Evolutionary conservation across 306 rosid species (phyloP).

Genomic region (Ormosia semicastrata): DNA sequence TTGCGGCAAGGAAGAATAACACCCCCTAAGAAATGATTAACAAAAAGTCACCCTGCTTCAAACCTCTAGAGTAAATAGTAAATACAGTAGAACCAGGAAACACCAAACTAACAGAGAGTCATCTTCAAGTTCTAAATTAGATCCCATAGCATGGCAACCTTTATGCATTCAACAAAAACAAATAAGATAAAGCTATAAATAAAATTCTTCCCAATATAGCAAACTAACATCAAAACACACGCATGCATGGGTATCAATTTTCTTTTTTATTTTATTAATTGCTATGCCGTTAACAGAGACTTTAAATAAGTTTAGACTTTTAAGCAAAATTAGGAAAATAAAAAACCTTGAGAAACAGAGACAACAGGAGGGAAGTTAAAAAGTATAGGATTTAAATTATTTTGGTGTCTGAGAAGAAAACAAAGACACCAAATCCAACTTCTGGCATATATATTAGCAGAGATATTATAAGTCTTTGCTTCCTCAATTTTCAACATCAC

Average conservation of each 20-base stretch:
- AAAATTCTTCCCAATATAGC: not conserved
- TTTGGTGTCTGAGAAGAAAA: not conserved
- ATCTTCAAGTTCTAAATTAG: not conserved
- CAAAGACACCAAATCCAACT: not conserved
- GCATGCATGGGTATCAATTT: not conserved
- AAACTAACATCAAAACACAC: not conserved
- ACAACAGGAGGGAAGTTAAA: not conserved
- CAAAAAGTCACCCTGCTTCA: slow-evolving; percentile 14
- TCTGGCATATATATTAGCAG: not conserved
- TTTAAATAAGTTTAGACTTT: not conserved
- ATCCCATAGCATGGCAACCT: not conserved
- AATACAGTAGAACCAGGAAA: slow-evolving; percentile 11
- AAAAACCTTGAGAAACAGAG: not conserved
- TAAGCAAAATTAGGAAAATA: slow-evolving; percentile 7
- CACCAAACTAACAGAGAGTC: not conserved
- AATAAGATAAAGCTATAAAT: not conserved
- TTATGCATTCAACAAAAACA: slow-evolving; percentile 6
- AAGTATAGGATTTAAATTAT: not conserved
- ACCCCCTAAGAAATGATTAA: slow-evolving; percentile 71
- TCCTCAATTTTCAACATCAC: not conserved
- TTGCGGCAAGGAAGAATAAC: slow-evolving; percentile 94
- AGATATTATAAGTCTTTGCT: not conserved
- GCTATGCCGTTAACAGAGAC: not conserved
- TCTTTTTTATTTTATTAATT: not conserved
- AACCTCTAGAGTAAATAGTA: not conserved